These are phyloP conservation scores for Pneumocystis canis DNA, from an alignment of 1,139 yeast species.

Conservation along the genomic window DNA sequence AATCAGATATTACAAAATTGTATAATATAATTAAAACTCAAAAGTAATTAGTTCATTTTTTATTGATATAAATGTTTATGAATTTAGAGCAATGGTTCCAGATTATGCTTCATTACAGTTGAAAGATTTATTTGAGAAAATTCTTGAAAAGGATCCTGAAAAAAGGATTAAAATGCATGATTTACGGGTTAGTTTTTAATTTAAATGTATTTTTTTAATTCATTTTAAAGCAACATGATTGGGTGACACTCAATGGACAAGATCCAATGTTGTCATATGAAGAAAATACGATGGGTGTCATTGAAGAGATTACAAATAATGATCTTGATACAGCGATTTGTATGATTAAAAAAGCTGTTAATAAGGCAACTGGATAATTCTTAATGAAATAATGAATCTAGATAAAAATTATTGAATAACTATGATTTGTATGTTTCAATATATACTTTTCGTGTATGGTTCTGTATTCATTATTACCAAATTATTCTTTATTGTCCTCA, in stretches of 20 bases:
- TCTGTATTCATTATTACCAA: no score
- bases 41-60: slow-evolving; percentile 12
- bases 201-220: slow-evolving; percentile 9
- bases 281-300: slow-evolving; percentile 26
- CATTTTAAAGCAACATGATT: slow-evolving; percentile 31
- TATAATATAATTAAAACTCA: slow-evolving; percentile 23
- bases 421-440: no score
- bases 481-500: no score
- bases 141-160: slow-evolving; percentile 39
- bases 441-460: no score
- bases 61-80: not conserved
- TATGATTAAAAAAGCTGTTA: slow-evolving; percentile 14
- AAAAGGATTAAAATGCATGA: slow-evolving; percentile 39
- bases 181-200: slow-evolving; percentile 24
- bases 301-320: slow-evolving; percentile 27
- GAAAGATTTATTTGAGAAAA: slow-evolving; percentile 20
- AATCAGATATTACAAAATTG: slow-evolving; percentile 36
- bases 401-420: no score
- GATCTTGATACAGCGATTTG: slow-evolving; percentile 27
- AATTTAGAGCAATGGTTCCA: slow-evolving; percentile 11
- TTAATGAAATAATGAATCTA: no score
- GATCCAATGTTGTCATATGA: slow-evolving; percentile 26
- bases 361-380: no score
- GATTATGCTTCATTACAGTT: slow-evolving; percentile 16
- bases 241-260: slow-evolving; percentile 35